Base-by-base conservation (phyloP, 2,329 filamentous ascomycete genomes). In the Ophiobolus disseminans region DNA sequence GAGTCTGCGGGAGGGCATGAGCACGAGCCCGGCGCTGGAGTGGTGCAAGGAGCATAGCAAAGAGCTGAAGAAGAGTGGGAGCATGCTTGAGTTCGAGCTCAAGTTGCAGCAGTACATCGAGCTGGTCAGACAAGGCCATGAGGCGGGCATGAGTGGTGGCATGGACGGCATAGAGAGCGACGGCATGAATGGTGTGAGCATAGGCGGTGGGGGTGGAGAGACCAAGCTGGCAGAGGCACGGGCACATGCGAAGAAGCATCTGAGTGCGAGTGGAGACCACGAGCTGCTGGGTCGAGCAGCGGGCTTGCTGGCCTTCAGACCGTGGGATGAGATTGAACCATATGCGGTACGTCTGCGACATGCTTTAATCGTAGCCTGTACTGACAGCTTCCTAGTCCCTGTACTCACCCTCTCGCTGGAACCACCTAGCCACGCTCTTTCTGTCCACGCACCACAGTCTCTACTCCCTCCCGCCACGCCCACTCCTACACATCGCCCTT, bases 11-110 rank as follows among this genome's bases (percentile, higher is more conserved):
- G 80, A 81, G 30, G 65, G 68, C 13, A 86, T 87, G 23, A 89
- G 86, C 60, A 88, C 93, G 4, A 80, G 81, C 26, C 89, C 95
- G 63, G 92, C 91, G 17, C 74, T 99, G 45, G 83, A 85, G 10
- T 99, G 94, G 94, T 97, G 94, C 71, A 84, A 81, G 13, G 93
- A 97, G 65, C 96, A 97, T 73, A 94, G 95, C 74, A 92, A 93
- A 65, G 89, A 92, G 55, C 76, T 99, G 50, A 89, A 91, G 68
- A 96, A 94, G 79, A 88, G 90, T 74, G 87, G 90, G 81, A 91
- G 87, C 65, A 89, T 88, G 58, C 82, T 99, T 13, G 94, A 99
- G 73, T 96, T 96, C 67, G 90, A 96, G 80, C 82, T 99, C 34
- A 87, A 94, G 10, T 82, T 95, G 63, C 94, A 99, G 73, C 92